Evolutionary conservation across 106 monocot species (phyloP).

Genomic region (Triglochin maritima): DNA sequence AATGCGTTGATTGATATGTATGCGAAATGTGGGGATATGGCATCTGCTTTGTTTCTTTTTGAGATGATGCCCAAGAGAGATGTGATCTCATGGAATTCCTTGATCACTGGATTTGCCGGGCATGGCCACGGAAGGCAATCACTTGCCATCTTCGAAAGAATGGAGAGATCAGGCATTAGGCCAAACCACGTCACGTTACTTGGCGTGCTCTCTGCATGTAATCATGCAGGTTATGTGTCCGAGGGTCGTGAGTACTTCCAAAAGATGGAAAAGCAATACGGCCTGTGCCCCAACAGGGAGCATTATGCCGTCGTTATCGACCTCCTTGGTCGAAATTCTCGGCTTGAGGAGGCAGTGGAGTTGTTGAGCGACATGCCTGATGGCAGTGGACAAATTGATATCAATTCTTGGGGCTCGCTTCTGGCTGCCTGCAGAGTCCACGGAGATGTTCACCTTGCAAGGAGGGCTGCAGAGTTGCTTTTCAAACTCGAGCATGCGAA

Average conservation of each 20-base stretch:
- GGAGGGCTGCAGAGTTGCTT: slow-evolving; percentile 34
- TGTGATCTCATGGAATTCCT: slow-evolving; percentile 54
- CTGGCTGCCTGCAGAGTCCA: slow-evolving; percentile 51
- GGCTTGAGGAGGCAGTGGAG: slow-evolving; percentile 35
- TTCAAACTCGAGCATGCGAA: slow-evolving; percentile 46
- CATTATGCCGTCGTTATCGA: slow-evolving; percentile 54
- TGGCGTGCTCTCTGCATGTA: slow-evolving; percentile 49
- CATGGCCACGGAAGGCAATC: slow-evolving; percentile 40
- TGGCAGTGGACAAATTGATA: slow-evolving; percentile 7
- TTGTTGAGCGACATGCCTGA: slow-evolving; percentile 25
- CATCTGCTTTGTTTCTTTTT: slow-evolving; percentile 25
- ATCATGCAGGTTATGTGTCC: slow-evolving; percentile 37
- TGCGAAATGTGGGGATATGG: slow-evolving; percentile 58
- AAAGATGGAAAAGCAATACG: slow-evolving; percentile 33
- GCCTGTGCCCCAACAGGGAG: slow-evolving; percentile 31
- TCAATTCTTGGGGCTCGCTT: slow-evolving; percentile 52
- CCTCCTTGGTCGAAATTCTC: slow-evolving; percentile 33
- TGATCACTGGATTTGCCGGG: slow-evolving; percentile 48
- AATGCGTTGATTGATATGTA: slow-evolving; percentile 71
- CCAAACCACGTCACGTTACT: slow-evolving; percentile 58
- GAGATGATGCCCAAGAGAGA: slow-evolving; percentile 38
- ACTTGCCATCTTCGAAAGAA: slow-evolving; percentile 32
- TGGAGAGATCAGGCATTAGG: slow-evolving; percentile 25
- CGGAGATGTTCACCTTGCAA: slow-evolving; percentile 41
- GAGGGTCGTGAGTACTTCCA: slow-evolving; percentile 25